phyloP scores from a whole-genome alignment of 768 basidiomycete genomes.

The Daedaleopsis nitida region DNA sequence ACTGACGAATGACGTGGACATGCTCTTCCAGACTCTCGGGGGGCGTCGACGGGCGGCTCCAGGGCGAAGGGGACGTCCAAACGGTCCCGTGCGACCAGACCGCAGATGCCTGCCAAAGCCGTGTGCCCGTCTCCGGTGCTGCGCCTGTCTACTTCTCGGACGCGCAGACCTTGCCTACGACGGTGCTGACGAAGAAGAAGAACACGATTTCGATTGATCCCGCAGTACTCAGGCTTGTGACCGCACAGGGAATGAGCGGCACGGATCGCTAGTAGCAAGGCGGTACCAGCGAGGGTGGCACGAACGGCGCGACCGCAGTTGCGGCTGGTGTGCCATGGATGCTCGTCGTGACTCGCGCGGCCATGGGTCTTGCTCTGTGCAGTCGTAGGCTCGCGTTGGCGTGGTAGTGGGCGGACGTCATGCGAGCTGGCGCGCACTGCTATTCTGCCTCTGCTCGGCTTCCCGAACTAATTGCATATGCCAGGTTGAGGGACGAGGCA shows the following conservation, averaged over 20 bases:
- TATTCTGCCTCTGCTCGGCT: too few relatives aligned
- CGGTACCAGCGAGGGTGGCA: constrained; percentile 28
- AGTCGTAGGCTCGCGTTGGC: neutral
- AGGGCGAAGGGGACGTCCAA: constrained; percentile 33
- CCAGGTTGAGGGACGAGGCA: neutral
- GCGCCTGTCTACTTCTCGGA: constrained; percentile 74
- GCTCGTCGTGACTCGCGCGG: neutral
- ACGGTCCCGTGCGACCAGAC: constrained; percentile 41
- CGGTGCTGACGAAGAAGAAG: constrained; percentile 44
- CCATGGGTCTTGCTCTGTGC: neutral
- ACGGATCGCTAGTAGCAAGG: constrained; percentile 32
- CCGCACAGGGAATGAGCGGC: constrained; percentile 61
- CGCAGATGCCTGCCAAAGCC: constrained; percentile 56
- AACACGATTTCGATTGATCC: constrained; percentile 61
- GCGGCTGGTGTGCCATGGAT: neutral
- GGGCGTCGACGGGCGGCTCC: constrained; percentile 42
- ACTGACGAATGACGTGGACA: neutral
- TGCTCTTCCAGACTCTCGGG: constrained; percentile 28
- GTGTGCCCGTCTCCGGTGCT: constrained; percentile 69
- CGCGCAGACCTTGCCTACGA: constrained; percentile 56
- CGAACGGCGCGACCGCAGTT: constrained; percentile 6
- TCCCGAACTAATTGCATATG: neutral
- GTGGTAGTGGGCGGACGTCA: neutral
- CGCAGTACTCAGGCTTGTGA: constrained; percentile 53
- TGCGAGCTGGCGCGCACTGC: too few relatives aligned